Base-by-base conservation (phyloP, 129 eudicot species). In the Artemisia argyi region DNA sequence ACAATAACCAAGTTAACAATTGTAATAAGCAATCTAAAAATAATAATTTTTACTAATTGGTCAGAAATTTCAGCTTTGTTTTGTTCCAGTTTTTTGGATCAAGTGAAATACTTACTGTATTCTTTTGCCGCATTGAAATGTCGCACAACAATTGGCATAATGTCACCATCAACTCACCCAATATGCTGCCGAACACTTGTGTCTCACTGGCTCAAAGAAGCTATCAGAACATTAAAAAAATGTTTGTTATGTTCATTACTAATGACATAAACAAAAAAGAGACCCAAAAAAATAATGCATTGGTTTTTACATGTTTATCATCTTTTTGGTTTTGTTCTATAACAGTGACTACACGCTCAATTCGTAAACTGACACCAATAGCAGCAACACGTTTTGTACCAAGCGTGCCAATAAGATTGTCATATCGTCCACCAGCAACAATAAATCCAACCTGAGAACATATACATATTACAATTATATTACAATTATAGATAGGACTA, bases 371-470 rank as follows among this genome's bases (percentile, higher is more conserved):
- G 74, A 92, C 83, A 77, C 97, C 97, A 75, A 92, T 83, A 32
- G 97, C 89, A 17, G 98, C 91, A 68, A 92, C 94, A 53, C 78
- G 85, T 80, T 89, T 89, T 20, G 95, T n/a, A n/a, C n/a, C n/a
- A n/a, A n/a, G n/a, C n/a, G n/a, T n/a, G n/a, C n/a, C n/a, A n/a
- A n/a, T n/a, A n/a, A n/a, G n/a, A n/a, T n/a, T n/a, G n/a, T n/a
- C 98, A 59, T 89, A 92, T 35, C 96, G 96, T 17, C 97, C 97
- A 66, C 97, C 97, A 20, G 97, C 96, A 73, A 94, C 97, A 81
- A 92, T 92, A 44, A 96, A 89, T 52, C 98, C 98, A 71, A 88
- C 88, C 96, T 88, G 83, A 52, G 22, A 16, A 56, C 52, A 13
- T n/a, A n/a, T 49, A 52, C 2, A 14, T n/a, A n/a, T n/a, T n/a